A percentile compares a stretch with the other conserved stretches of the same genome.
These are phyloP conservation scores for Clausena lansium DNA, from an alignment of 345 rosid species.

Conservation along the genomic window DNA sequence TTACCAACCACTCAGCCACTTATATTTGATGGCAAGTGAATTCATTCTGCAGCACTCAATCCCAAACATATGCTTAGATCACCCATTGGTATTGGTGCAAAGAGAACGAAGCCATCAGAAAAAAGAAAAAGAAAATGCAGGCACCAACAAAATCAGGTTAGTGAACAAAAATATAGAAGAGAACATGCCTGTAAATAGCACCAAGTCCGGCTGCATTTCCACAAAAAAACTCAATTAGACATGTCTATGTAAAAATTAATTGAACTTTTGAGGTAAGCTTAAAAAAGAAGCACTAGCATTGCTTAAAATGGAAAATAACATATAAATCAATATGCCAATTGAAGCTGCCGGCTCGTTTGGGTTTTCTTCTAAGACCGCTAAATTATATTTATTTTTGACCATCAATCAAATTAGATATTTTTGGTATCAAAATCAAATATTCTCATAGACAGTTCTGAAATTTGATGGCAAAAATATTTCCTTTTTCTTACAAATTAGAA, in stretches of 20 bases:
- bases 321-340: not conserved
- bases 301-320: not conserved
- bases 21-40: not conserved
- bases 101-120: not conserved
- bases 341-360: not conserved
- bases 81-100: not conserved
- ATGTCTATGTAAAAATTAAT: not conserved
- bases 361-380: not conserved
- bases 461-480: not conserved
- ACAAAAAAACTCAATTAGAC: constrained; percentile 18
- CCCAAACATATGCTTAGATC: not conserved
- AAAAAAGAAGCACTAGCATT: not conserved
- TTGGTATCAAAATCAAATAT: not conserved
- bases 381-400: not conserved
- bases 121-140: not conserved
- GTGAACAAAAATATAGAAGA: constrained; percentile 22
- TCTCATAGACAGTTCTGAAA: not conserved
- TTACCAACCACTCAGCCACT: not conserved
- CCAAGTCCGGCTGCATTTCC: constrained; percentile 81
- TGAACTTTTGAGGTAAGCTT: not conserved
- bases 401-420: not conserved
- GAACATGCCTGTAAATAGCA: constrained; percentile 81
- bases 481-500: not conserved
- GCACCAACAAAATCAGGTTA: constrained; percentile 14
- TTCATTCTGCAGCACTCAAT: not conserved